These are phyloP conservation scores for Lachancea nothofagi DNA, from an alignment of 805 yeast genomes.

Conservation along the genomic window DNA sequence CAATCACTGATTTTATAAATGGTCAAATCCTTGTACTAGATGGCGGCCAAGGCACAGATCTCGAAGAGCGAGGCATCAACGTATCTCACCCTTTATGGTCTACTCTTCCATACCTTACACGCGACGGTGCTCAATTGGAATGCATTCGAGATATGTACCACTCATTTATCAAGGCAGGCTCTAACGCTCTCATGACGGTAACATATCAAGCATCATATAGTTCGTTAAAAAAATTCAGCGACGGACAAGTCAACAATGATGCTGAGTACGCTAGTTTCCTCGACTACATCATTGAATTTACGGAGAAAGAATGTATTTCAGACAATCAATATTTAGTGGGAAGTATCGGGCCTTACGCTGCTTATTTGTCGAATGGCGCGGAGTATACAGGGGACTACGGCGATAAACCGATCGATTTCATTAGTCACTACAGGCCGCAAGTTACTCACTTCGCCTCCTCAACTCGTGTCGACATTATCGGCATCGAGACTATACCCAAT, in stretches of 20 bases:
- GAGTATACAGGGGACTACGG: slow-evolving; percentile 66
- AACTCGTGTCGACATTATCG: slow-evolving; percentile 45
- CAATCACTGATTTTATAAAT: slow-evolving; percentile 1
- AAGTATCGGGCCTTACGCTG: slow-evolving; percentile 71
- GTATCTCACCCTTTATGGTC: slow-evolving; percentile 57
- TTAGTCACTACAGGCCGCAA: slow-evolving; percentile 23
- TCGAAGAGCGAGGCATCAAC: slow-evolving; percentile 44
- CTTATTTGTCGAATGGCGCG: slow-evolving; percentile 43
- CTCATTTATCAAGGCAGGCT: slow-evolving; percentile 46
- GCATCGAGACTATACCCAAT: slow-evolving; percentile 65
- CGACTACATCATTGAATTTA: slow-evolving; percentile 9
- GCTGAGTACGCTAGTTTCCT: slow-evolving; percentile 10
- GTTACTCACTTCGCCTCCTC: slow-evolving; percentile 43
- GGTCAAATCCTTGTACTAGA: slow-evolving; percentile 33
- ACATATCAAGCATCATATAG: slow-evolving; percentile 50
- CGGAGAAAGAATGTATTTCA: slow-evolving; percentile 5
- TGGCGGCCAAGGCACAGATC: slow-evolving; percentile 62
- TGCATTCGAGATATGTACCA: slow-evolving; percentile 41
- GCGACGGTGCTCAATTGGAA: slow-evolving; percentile 29
- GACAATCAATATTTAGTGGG: slow-evolving; percentile 31
- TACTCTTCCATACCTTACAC: slow-evolving; percentile 42
- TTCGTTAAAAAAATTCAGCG: slow-evolving; percentile 30
- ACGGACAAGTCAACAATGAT: slow-evolving; percentile 3
- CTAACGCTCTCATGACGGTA: slow-evolving; percentile 45
- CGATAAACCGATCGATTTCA: slow-evolving; percentile 17